Evolutionary conservation across 805 yeast species (phyloP), one percentile per base, ranked within the genome.

Genomic region (Suhomyces canberraensis): DNA sequence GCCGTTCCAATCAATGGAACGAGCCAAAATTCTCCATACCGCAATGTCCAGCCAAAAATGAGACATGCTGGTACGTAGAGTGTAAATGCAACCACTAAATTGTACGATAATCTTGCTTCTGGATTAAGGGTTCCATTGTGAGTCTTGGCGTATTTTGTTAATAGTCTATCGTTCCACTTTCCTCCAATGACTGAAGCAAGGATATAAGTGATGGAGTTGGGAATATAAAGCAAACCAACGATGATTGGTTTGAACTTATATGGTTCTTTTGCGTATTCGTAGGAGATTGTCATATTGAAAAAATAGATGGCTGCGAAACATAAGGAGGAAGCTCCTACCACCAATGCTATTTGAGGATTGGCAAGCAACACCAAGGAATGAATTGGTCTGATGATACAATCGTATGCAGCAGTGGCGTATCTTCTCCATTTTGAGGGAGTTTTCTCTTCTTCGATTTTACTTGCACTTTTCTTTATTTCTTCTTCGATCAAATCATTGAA

Each of bases 181-280:
- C 96, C 96, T 25, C 95, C 95, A 42, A 75, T 67, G n/a, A 88
- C 61, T 0, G 91, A 81, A 0, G 95, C 91, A 31, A 81, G 47
- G 25, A 87, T 60, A 52, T 86, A 87, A 0, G 90, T 76, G 17
- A 85, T 75, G 0, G 95, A 85, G 56, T 87, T 87, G 25, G 96
- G 95, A 22, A 87, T 78, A 61, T 85, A 87, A 38, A 84, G 70
- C 18, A 87, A 66, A 22, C 96, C 96, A 33, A 82, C 73, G 38
- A 80, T 69, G 33, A 85, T 59, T 0, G 84, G 60, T 22, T 67
- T 62, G 67, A 83, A 88, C 50, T 78, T 76, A 58, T 87, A 87
- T 3, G 96, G 96, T 0, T 63, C 58, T 15, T 71, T 51, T 0
- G 84, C 64, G 57, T 79, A 87, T 35, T 69, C 71, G 49, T 75